Percentiles rank a stretch among this genome's conserved stretches.
Evolutionary conservation across 75 land plant genomes (phyloP).

Genomic region (Pseudotsuga menziesii): DNA sequence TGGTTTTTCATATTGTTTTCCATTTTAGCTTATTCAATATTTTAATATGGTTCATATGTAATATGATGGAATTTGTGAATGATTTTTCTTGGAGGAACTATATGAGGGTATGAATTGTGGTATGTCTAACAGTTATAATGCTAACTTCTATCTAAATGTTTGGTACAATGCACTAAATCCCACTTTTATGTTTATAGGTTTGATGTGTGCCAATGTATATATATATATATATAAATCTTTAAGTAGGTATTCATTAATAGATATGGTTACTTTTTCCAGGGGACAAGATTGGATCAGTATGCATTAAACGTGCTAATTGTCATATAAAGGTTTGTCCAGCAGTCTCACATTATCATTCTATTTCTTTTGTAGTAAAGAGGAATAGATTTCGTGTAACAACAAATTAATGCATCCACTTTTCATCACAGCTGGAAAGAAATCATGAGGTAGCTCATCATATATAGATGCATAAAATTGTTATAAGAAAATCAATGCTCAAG

Average conservation of each 20-base stretch:
- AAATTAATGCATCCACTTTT: neutral
- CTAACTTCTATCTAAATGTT: neutral
- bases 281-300: conserved; percentile 68
- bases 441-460: no score
- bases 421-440: no score
- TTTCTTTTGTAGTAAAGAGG: neutral
- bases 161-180: neutral
- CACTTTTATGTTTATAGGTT: neutral
- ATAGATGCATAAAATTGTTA: no score
- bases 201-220: neutral
- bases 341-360: neutral
- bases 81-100: neutral
- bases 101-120: neutral
- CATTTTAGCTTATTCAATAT: neutral
- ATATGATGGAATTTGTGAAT: neutral
- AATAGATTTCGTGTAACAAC: neutral
- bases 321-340: conserved; percentile 62
- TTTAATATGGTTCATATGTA: neutral
- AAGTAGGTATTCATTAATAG: neutral
- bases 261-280: conserved; percentile 29
- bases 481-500: no score
- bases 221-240: conserved; percentile 4
- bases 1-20: neutral
- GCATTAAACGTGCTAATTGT: conserved; percentile 67
- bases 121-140: neutral